Base-by-base conservation (phyloP, 2,329 filamentous ascomycete genomes). In the Exophiala bonariae region DNA sequence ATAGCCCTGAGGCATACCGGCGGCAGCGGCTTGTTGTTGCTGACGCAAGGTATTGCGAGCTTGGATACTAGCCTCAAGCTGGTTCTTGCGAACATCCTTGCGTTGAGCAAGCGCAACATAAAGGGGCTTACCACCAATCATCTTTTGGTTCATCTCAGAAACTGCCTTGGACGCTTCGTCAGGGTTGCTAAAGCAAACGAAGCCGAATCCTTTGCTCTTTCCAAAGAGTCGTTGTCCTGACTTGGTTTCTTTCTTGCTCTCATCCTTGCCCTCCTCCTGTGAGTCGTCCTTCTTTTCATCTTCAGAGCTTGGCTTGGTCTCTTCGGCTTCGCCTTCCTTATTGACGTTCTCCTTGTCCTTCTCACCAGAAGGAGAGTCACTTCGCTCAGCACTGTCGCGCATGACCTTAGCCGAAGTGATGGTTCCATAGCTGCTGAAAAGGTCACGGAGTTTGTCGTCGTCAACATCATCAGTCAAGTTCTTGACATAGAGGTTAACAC, bases 131-230 rank as follows among this genome's bases (percentile, higher is more conserved):
- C 82, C 82, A 71, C 91, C 87, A 61, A 97, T 80, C 93, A 99
- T 99, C 73, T 93, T 90, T 80, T 97, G 92, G 80, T 99, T 99
- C 89, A 97, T 96, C 74, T 99, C 93, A 52, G 91, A 90, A 57
- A 99, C 92, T 58, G 93, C 93, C 83, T 97, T 97, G 76, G 92
- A 96, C 59, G 93, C 93, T 71, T 99, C 93, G 64, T 99, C 93
- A 52, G 93, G 91, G 80, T 95, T 97, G 82, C 88, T 93, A 80
- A 99, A 99, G 87, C 93, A 99, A 66, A 99, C 93, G 72, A 99
- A 99, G 63, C 93, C 93, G 70, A 99, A 99, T 70, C 93, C 93
- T 81, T 97, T 99, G 86, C 90, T 96, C 87, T 97, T 97, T 70
- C 93, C 93, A 52, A 95, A 80, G 42, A 76, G 68, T 70, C 80